Base-by-base conservation (phyloP, 495 filamentous ascomycete genomes). In the Choiromyces venosus region DNA sequence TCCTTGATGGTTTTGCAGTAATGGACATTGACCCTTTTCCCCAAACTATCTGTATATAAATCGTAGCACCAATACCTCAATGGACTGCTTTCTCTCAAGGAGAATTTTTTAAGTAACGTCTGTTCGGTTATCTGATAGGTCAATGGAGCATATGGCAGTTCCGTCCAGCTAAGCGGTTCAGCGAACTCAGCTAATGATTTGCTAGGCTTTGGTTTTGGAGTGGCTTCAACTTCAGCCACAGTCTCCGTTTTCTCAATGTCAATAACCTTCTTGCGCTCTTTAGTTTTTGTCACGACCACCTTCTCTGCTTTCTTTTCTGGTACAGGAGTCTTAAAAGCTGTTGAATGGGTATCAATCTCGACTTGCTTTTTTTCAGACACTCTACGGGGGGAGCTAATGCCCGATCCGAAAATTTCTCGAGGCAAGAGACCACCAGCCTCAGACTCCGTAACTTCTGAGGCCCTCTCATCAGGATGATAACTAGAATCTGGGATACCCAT, bases 1-100 rank as follows among this genome's bases (percentile, higher is more conserved):
- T 86, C 88, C 68, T 86, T 83, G n/a, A 84, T 85, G 65, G 84
- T 89, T 68, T 83, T 86, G 84, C 92, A 94, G 79, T 96, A 96
- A 80, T 96, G 90, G 5, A 97, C 87, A 61, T 84, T 85, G 25
- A 61, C 25, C 52, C 18, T 61, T 29, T 61, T 29, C 25, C 52
- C 52, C 18, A 12, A 0, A 29, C 25, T 33, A 1, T 29, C 0
- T 29, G 4, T 18, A 33, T 61, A 61, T 29, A 61, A 16, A 61
- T 61, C 52, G 12, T 61, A 61, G 25, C 52, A n/a, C 52, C 52
- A 61, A 61, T 61, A 61, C 52, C 52, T 61, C 52, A 61, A 61
- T 33, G 52, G 52, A 16, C 52, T 61, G 10, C 10, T 33, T 33
- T 61, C 52, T 33, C 2, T 61, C 25, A 61, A 33, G 25, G 52